Evolutionary conservation across 2,329 filamentous ascomycete genomes (phyloP).

Genomic region (Verticillium tricorpus): DNA sequence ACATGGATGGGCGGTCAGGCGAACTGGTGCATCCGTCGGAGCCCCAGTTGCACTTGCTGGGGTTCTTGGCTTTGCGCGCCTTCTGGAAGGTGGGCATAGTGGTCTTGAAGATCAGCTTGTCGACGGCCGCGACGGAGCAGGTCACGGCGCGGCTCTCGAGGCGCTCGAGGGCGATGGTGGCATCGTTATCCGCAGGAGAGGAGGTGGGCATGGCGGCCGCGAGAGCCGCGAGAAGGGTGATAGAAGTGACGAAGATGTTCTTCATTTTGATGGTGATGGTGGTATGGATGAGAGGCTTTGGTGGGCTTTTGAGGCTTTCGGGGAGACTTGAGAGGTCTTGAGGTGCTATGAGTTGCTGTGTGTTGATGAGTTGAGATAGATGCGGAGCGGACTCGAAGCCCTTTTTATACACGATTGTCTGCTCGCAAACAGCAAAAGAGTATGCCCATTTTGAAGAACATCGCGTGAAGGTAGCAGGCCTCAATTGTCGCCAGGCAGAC

Average conservation of each 20-base stretch:
- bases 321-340: neutral
- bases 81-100: neutral
- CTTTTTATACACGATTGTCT: too few relatives aligned
- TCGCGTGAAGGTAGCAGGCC: too few relatives aligned
- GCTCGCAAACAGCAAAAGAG: too few relatives aligned
- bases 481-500: neutral
- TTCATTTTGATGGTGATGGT: constrained; percentile 2
- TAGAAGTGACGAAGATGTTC: neutral
- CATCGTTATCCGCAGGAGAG: neutral
- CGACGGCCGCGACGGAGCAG: neutral
- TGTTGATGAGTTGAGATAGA: neutral
- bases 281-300: neutral
- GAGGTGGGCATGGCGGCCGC: neutral
- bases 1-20: neutral
- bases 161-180: neutral
- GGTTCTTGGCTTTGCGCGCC: constrained; percentile 18
- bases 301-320: neutral
- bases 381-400: too few relatives aligned
- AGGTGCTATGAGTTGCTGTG: neutral
- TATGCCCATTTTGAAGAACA: too few relatives aligned
- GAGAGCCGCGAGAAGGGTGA: neutral
- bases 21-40: constrained; percentile 18
- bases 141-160: neutral
- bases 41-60: constrained; percentile 17
- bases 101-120: constrained; percentile 11